Evolutionary conservation across 768 basidiomycete species (phyloP).

Genomic region (Pisolithus tinctorius): DNA sequence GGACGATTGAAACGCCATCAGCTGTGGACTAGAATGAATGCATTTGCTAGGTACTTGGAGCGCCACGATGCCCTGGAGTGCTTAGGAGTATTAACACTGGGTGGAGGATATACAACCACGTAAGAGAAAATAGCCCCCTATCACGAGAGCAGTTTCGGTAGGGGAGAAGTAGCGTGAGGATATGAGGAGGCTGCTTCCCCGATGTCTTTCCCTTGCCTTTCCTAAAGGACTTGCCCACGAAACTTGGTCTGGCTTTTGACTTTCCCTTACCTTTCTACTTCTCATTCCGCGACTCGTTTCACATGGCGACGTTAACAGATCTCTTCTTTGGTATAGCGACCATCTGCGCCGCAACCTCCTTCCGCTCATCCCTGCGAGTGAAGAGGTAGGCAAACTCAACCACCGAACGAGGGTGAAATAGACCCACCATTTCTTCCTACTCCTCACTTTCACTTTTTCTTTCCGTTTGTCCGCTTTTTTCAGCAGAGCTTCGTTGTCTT

Average conservation of each 20-base stretch:
- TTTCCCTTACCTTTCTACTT: slow-evolving; percentile 48
- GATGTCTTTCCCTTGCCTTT: slow-evolving; percentile 36
- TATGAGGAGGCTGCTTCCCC: slow-evolving; percentile 20
- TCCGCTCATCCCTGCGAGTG: slow-evolving; percentile 73
- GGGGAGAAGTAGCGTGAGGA: too few species aligned
- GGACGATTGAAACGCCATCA: slow-evolving; percentile 76
- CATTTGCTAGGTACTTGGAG: slow-evolving; percentile 58
- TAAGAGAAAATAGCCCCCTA: too few species aligned
- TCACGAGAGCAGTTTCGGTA: not conserved
- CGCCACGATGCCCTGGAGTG: slow-evolving; percentile 22
- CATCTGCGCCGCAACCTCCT: slow-evolving; percentile 67
- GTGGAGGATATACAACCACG: not conserved
- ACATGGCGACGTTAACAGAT: slow-evolving; percentile 81
- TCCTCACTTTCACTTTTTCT: slow-evolving; percentile 84
- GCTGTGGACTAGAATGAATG: slow-evolving; percentile 71
- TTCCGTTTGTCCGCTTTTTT: slow-evolving; percentile 93
- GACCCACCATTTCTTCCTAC: slow-evolving; percentile 78
- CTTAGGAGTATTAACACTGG: too few species aligned
- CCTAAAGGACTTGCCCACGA: slow-evolving; percentile 79
- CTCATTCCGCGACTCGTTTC: slow-evolving; percentile 68
- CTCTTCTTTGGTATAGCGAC: slow-evolving; percentile 89
- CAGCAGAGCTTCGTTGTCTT: slow-evolving; percentile 74
- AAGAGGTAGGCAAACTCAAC: not conserved
- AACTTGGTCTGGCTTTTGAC: slow-evolving; percentile 68
- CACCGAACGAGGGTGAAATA: not conserved